Base-by-base conservation (phyloP, 1,284 basidiomycete species). In the Golubevia pallescens region DNA sequence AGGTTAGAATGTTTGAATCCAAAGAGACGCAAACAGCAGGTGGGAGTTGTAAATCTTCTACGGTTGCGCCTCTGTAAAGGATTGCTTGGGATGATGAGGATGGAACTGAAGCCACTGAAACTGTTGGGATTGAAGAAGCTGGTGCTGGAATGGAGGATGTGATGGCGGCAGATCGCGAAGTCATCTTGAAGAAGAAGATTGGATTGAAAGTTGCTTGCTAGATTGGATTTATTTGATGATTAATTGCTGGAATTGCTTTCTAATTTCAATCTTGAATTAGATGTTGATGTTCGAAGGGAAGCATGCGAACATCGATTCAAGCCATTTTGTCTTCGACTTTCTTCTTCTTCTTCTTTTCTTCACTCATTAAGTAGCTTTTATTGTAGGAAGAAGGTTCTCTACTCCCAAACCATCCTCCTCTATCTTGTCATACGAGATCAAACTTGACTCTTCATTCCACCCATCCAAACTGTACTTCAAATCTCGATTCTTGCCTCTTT, bases 21-120 rank as follows among this genome's bases (percentile, higher is more conserved):
- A 70, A 67, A 10, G 71, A 69, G 1, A 80, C 73, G 55, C 75
- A 77, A 63, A 80, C 77, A 48, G 78, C 78, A 13, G 78, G 78
- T 24, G 76, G 70, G 2, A 79, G 72, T 56, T 80, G 78, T 14
- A 80, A 69, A 57, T 80, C 78, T 51, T 80, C 78, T 34, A 80
- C 77, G 21, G 73, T 73, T 23, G 78, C 78, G 38, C 78, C 78
- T 34, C 78, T 62, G 67, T 78, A 80, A 61, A 76, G 74, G 38
- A 72, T 70, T 19, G 73, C 67, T 38, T 71, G 55, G 20, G 67
- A 65, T 16, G 71, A 58, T 58, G 56, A 32, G 42, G 61, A 16
- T 42, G 28, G 34, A 60, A 19, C 16, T 34, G 5, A 23, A 19
- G n/a, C 6, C 6, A 28, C 34, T 34, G 3, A 42, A 42, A 53